Evolutionary conservation across 768 basidiomycete species (phyloP).

Genomic region (Auriscalpium vulgare): DNA sequence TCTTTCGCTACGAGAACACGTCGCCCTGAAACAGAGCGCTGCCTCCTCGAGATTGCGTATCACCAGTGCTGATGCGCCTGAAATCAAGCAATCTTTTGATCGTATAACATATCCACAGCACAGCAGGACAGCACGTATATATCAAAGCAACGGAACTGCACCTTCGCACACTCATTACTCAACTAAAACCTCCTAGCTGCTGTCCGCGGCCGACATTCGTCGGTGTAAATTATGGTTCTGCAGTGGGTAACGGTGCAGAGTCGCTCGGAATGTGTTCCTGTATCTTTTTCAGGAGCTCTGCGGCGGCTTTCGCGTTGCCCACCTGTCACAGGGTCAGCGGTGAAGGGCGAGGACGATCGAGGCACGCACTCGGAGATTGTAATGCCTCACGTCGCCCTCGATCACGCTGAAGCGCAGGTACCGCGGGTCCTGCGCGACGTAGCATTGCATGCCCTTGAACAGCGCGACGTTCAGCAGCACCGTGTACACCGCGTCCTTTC

Average conservation of each 20-base stretch:
- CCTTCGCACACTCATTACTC: no score
- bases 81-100: no score
- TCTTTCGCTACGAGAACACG: no score
- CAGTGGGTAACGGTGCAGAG: neutral
- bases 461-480: constrained; percentile 67
- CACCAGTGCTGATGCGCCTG: no score
- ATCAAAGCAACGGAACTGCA: no score
- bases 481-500: constrained; percentile 76
- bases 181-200: no score
- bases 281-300: constrained; percentile 10
- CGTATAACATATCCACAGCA: no score
- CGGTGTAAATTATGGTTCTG: neutral
- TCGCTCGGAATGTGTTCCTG: constrained; percentile 7
- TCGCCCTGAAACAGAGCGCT: no score
- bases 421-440: constrained; percentile 67
- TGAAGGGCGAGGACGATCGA: neutral
- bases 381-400: constrained; percentile 57
- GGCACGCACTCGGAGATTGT: constrained; percentile 60
- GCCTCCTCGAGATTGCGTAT: no score
- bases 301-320: constrained; percentile 9
- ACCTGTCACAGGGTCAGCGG: constrained; percentile 2
- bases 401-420: constrained; percentile 73
- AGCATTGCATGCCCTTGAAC: constrained; percentile 72
- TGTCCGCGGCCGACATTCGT: neutral
- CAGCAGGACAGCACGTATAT: no score